A percentile compares a stretch with the other conserved stretches of the same genome.
phyloP scores from a whole-genome alignment of 2,329 filamentous ascomycete species.

The Colletotrichum coccodes region DNA sequence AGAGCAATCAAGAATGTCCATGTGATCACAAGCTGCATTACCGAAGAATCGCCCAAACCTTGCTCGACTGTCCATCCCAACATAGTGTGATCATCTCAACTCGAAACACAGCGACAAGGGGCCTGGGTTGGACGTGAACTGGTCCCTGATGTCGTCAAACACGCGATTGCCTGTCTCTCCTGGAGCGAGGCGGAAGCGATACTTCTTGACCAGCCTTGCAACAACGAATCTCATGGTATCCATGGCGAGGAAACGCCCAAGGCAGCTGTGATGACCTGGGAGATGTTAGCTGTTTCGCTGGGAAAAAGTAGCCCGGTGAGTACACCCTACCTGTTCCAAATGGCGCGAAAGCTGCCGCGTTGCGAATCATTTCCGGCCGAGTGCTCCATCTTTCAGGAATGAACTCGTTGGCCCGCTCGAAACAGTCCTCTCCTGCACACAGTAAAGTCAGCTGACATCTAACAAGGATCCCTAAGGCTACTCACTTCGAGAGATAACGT shows the following conservation, averaged over 20 bases:
- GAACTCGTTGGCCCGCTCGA: slow-evolving; percentile 42
- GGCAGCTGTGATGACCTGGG: slow-evolving; percentile 29
- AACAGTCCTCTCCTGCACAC: slow-evolving; percentile 39
- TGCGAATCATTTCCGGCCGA: slow-evolving; percentile 42
- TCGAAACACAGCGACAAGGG: slow-evolving; percentile 31
- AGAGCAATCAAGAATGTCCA: not conserved
- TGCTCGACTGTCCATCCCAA: not conserved
- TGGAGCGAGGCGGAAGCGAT: slow-evolving; percentile 21
- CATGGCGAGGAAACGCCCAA: slow-evolving; percentile 27
- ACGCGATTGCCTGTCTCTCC: slow-evolving; percentile 28
- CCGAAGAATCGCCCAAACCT: not conserved
- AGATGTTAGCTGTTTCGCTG: not conserved
- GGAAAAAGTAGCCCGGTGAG: not conserved
- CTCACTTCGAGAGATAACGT: slow-evolving; percentile 47
- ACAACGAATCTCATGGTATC: slow-evolving; percentile 30
- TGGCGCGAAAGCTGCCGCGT: slow-evolving; percentile 43
- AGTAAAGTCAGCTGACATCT: not conserved
- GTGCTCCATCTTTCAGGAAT: slow-evolving; percentile 51
- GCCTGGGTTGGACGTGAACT: slow-evolving; percentile 30
- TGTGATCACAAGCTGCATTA: not conserved
- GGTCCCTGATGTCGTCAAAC: slow-evolving; percentile 28
- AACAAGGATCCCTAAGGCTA: not conserved
- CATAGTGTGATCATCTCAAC: slow-evolving; percentile 10
- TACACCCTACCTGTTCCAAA: slow-evolving; percentile 42
- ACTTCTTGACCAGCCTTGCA: slow-evolving; percentile 29